phyloP scores from a whole-genome alignment of 257 asterid genomes.

The Petrea volubilis region DNA sequence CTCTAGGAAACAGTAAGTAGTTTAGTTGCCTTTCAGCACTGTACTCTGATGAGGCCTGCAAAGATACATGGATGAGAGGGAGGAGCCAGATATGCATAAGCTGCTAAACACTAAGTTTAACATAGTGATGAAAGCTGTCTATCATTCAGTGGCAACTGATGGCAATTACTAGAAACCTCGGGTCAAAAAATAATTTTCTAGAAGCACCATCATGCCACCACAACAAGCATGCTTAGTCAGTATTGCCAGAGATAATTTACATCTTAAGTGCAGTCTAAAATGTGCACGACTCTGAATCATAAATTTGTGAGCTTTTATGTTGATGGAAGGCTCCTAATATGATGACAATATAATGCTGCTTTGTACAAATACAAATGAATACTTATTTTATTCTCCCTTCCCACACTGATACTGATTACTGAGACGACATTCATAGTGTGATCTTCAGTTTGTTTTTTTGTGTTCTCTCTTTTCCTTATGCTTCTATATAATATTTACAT shows the following conservation, averaged over 20 bases:
- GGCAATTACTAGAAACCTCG: neutral
- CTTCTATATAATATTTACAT: neutral
- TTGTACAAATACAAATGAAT: too few relatives aligned
- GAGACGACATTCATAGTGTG: too few relatives aligned
- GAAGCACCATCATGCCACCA: neutral
- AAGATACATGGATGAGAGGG: constrained; percentile 3
- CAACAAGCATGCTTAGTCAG: neutral
- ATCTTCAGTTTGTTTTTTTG: neutral
- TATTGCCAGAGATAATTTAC: neutral
- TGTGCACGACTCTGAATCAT: too few relatives aligned
- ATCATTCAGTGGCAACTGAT: neutral
- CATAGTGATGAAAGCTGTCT: neutral
- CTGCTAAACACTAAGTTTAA: neutral
- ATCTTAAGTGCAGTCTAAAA: neutral
- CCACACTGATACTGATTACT: neutral
- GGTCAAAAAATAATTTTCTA: neutral
- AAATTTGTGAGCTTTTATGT: too few relatives aligned
- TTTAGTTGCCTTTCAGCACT: constrained; percentile 90
- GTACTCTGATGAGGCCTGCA: constrained; percentile 92
- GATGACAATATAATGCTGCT: too few relatives aligned
- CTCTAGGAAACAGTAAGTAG: constrained; percentile 73
- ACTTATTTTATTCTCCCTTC: neutral
- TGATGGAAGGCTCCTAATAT: too few relatives aligned
- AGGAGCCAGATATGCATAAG: neutral
- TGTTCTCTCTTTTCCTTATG: neutral